phyloP scores from a whole-genome alignment of 306 rosid species.

The Casuarina equisetifolia region DNA sequence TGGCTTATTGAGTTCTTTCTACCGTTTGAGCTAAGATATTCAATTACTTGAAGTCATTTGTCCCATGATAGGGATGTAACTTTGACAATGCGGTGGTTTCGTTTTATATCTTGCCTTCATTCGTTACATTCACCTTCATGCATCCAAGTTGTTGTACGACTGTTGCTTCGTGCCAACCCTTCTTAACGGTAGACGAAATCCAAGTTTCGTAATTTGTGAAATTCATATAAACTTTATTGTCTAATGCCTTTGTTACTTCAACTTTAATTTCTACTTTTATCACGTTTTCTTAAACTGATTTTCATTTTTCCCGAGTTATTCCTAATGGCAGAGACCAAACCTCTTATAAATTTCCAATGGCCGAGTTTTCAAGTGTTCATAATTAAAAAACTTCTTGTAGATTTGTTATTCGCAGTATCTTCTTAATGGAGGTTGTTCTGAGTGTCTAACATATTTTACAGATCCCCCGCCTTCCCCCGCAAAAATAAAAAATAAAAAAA shows the following conservation, averaged over 20 bases:
- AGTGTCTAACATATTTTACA: too few relatives aligned
- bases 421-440: too few relatives aligned
- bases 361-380: too few relatives aligned
- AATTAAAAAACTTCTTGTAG: too few relatives aligned
- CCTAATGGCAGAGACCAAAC: neutral
- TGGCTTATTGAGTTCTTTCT: neutral
- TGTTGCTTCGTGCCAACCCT: neutral
- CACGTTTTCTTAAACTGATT: neutral
- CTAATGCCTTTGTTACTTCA: neutral
- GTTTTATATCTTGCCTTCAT: neutral
- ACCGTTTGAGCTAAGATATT: neutral
- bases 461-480: too few relatives aligned
- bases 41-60: neutral
- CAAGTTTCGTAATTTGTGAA: neutral
- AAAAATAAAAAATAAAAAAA: too few relatives aligned
- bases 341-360: neutral
- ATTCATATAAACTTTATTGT: neutral
- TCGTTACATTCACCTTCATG: neutral
- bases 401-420: too few relatives aligned
- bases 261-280: too few relatives aligned
- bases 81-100: neutral
- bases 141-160: neutral
- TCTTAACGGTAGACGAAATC: neutral
- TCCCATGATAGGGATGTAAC: neutral
- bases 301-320: neutral